Percentiles rank a stretch among this genome's conserved stretches.
Conservation (phyloP, 331 rosid genomes). For the Rosa hybrid region DNA sequence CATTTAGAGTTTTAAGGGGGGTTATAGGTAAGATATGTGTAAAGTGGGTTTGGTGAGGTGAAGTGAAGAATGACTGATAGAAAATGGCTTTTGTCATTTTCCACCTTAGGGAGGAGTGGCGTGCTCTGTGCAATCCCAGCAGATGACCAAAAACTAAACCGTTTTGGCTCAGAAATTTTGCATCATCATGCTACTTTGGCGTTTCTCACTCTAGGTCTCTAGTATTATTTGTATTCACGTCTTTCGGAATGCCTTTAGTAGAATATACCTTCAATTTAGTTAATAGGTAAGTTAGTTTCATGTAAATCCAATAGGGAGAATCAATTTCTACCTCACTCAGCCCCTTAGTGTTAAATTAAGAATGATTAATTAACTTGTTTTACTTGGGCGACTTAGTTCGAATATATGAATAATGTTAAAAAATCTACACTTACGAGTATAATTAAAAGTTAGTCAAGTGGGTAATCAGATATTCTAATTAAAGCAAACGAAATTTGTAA, state of each 20-base stretch:
- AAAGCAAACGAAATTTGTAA: too few species aligned
- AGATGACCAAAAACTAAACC: neutral
- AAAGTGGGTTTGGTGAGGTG: conserved; percentile 3
- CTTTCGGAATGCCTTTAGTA: neutral
- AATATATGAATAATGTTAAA: neutral
- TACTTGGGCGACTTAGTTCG: neutral
- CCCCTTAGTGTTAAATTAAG: neutral
- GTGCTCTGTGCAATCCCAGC: conserved; percentile 5
- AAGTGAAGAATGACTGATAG: neutral
- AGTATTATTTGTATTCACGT: neutral
- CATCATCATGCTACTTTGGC: neutral
- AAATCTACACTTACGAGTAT: neutral
- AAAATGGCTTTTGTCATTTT: neutral
- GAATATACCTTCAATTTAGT: neutral
- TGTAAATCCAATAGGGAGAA: neutral
- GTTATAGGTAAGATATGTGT: neutral
- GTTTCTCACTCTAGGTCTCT: neutral
- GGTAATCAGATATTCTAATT: too few species aligned
- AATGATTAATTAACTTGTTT: neutral
- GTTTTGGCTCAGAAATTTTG: neutral
- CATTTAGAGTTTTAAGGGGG: conserved; percentile 1
- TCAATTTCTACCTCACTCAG: neutral
- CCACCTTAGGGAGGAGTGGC: neutral
- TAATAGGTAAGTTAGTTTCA: neutral
- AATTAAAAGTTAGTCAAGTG: neutral